Conservation (phyloP, 345 rosid genomes). For the Populus deltoides region DNA sequence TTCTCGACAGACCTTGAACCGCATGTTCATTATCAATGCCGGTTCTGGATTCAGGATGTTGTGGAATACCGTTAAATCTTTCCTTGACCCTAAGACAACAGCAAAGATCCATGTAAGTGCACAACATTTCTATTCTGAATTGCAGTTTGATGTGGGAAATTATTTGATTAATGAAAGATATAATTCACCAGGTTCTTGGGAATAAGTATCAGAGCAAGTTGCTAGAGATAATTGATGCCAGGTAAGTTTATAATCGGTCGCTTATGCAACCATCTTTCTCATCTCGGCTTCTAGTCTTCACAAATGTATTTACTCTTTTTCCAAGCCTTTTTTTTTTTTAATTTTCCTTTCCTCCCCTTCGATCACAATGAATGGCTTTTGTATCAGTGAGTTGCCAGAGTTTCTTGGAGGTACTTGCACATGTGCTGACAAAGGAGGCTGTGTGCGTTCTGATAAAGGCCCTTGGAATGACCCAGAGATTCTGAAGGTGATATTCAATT, state of each 20-base stretch:
- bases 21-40: conserved; percentile 98
- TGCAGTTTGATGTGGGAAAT: conserved; percentile 6
- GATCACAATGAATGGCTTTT: conserved; percentile 5
- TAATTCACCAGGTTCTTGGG: conserved; percentile 75
- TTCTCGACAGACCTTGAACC: conserved; percentile 68
- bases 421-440: conserved; percentile 81
- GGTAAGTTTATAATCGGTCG: conserved; percentile 31
- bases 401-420: conserved; percentile 92
- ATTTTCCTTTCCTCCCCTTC: not conserved
- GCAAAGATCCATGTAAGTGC: conserved; percentile 84
- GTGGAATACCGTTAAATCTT: conserved; percentile 92
- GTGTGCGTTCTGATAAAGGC: conserved; percentile 92
- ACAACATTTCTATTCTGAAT: conserved; percentile 3
- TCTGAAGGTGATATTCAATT: conserved; percentile 48
- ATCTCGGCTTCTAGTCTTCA: not conserved
- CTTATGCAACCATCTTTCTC: not conserved
- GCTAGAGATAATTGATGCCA: conserved; percentile 86
- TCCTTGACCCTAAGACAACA: conserved; percentile 96
- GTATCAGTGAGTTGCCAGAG: conserved; percentile 74
- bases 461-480: conserved; percentile 82
- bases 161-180: conserved; percentile 3
- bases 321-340: conserved; percentile 3
- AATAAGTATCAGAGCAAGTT: conserved; percentile 90
- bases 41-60: conserved; percentile 98
- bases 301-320: not conserved